Percentiles rank a stretch among this genome's conserved stretches.
Evolutionary conservation across 257 asterid species (phyloP).

Genomic region (Solanum lycopersicoides): DNA sequence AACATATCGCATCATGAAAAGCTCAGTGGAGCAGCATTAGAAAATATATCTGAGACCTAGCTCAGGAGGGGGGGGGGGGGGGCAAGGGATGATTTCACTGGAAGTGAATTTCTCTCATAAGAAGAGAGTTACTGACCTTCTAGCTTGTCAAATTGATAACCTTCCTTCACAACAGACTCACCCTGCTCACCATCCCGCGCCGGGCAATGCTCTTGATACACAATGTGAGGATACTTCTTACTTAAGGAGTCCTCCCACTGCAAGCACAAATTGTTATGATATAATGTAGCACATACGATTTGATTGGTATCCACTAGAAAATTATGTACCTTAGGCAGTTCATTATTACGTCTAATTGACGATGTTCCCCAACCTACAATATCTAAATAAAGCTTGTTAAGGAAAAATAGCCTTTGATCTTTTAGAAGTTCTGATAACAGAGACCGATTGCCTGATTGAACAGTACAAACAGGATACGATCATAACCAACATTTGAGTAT

Average conservation of each 20-base stretch:
- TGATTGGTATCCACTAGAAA: neutral
- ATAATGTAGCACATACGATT: neutral
- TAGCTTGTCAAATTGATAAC: constrained; percentile 43
- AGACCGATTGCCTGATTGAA: neutral
- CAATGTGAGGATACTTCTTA: constrained; percentile 90
- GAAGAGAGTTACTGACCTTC: constrained; percentile 59
- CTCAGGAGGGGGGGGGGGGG: neutral
- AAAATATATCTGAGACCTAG: neutral
- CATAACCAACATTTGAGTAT: constrained; percentile 86
- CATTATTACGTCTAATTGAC: constrained; percentile 80
- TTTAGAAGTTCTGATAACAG: neutral
- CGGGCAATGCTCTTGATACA: constrained; percentile 90
- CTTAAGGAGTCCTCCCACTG: constrained; percentile 85
- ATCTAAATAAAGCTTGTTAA: constrained; percentile 38
- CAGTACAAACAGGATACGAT: constrained; percentile 63
- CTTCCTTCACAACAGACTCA: constrained; percentile 31
- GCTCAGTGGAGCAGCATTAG: neutral
- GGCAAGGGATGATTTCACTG: neutral
- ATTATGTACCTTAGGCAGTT: constrained; percentile 72
- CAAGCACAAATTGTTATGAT: neutral
- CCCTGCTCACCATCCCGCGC: constrained; percentile 45
- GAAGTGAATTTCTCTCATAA: neutral
- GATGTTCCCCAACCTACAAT: constrained; percentile 99
- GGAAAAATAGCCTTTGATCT: constrained; percentile 11
- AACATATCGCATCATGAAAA: neutral